Conservation (phyloP, 148 eudicot species). For the Rhododendron henanense region DNA sequence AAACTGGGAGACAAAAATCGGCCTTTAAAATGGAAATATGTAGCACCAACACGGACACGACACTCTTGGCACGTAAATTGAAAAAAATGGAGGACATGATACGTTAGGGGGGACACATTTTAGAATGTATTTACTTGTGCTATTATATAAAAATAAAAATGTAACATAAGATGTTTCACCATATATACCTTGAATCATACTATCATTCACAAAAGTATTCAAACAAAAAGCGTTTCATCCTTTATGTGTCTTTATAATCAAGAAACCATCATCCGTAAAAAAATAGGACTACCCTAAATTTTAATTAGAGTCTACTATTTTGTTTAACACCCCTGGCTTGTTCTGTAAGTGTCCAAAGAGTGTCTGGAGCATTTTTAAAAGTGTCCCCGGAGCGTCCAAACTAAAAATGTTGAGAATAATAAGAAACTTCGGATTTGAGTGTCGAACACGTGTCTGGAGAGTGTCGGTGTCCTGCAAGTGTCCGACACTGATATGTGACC, state of each 20-base stretch:
- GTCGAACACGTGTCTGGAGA: neutral
- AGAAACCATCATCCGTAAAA: neutral
- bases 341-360: neutral
- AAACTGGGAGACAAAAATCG: neutral
- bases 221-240: neutral
- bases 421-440: neutral
- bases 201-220: neutral
- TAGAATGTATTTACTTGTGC: neutral
- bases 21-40: neutral
- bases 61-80: neutral
- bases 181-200: neutral
- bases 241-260: neutral
- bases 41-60: neutral
- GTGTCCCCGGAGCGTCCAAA: neutral
- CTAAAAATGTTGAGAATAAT: neutral
- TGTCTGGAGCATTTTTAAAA: neutral
- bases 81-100: neutral
- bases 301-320: too few species aligned
- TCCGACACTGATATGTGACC: neutral
- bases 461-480: neutral
- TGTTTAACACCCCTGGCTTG: too few species aligned
- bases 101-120: neutral
- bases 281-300: neutral
- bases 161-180: neutral
- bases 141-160: too few species aligned